Base-by-base conservation (phyloP, 2,329 filamentous ascomycete genomes). In the Hypoxylon sp. region DNA sequence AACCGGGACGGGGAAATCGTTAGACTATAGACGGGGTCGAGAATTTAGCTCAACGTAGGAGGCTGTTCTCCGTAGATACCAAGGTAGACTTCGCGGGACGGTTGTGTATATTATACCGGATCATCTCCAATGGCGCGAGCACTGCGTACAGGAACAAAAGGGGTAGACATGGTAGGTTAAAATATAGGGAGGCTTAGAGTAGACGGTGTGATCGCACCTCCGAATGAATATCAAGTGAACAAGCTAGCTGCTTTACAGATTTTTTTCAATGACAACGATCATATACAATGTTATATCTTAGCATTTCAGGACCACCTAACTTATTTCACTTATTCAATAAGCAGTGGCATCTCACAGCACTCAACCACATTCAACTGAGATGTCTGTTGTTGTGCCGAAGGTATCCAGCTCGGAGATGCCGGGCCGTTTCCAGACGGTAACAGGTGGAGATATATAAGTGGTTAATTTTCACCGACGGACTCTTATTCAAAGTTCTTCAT, bases 1-100 rank as follows among this genome's bases (percentile, higher is more conserved):
- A 81, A 79, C 55, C 73, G 78, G 37, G 70, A 82, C 38, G 78
- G 85, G 9, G 77, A 82, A 65, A 83, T 87, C 33, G 33, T 85
- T 53, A 75, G 81, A 60, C 61, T 83, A 65, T 78, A 77, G 65
- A 66, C 17, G 6, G 17, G 6, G 2, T 20, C n/a, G n/a, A n/a
- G 17, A n/a, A 37, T 42, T 48, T 13, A 15, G 37, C 5, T 27
- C 4, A 40, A 10, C 11, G n/a, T 21, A 11, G 20, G 17, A 48
- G 4, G 29, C 29, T 17, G 24, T 13, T n/a, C 37, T 20, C 23
- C n/a, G 18, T 35, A 5, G 3, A 33, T n/a, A n/a, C n/a, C n/a
- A n/a, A n/a, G n/a, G n/a, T 49, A 53, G 48, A 58, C 48, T 48
- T 21, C n/a, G n/a, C n/a, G n/a, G n/a, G n/a, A 10, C 42, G 10